A percentile compares a stretch with the other conserved stretches of the same genome.
Evolutionary conservation across 2,329 filamentous ascomycete species (phyloP).

Genomic region (Aureobasidium leucospermi): DNA sequence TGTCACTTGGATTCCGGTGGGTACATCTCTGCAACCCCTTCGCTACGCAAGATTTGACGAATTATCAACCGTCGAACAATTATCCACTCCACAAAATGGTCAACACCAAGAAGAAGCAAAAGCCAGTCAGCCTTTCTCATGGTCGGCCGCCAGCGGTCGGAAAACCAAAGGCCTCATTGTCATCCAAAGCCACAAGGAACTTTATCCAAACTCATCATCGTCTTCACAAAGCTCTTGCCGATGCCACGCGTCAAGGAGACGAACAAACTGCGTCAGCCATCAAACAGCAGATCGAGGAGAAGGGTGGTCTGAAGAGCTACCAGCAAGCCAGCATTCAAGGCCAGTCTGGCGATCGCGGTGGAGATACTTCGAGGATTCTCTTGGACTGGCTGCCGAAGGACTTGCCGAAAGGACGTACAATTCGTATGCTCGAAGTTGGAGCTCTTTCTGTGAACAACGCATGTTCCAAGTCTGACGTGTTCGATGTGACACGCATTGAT

Average conservation of each 20-base stretch:
- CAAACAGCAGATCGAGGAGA: slow-evolving; percentile 44
- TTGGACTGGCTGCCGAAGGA: slow-evolving; percentile 47
- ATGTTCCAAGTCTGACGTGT: slow-evolving; percentile 63
- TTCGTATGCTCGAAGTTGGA: slow-evolving; percentile 80
- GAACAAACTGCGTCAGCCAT: slow-evolving; percentile 34
- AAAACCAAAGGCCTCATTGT: slow-evolving; percentile 37
- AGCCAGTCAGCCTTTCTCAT: slow-evolving; percentile 34
- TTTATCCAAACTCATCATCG: slow-evolving; percentile 55
- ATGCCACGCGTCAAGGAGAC: slow-evolving; percentile 41
- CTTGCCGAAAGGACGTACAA: slow-evolving; percentile 19
- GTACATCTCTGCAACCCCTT: too few relatives aligned
- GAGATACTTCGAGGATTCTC: slow-evolving; percentile 55
- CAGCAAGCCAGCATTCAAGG: slow-evolving; percentile 57
- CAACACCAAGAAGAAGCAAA: slow-evolving; percentile 22
- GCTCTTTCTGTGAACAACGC: slow-evolving; percentile 78
- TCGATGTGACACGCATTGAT: slow-evolving; percentile 79
- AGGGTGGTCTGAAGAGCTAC: slow-evolving; percentile 53
- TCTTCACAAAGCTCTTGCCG: slow-evolving; percentile 49
- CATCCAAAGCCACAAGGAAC: slow-evolving; percentile 50
- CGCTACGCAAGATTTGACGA: too few relatives aligned
- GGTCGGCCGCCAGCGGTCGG: slow-evolving; percentile 38
- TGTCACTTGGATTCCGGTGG: too few relatives aligned
- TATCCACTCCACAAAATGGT: neutral
- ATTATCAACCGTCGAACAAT: too few relatives aligned
- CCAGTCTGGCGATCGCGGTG: slow-evolving; percentile 53